Conservation (phyloP, 2,329 filamentous ascomycete genomes). For the Colletotrichum liriopes region DNA sequence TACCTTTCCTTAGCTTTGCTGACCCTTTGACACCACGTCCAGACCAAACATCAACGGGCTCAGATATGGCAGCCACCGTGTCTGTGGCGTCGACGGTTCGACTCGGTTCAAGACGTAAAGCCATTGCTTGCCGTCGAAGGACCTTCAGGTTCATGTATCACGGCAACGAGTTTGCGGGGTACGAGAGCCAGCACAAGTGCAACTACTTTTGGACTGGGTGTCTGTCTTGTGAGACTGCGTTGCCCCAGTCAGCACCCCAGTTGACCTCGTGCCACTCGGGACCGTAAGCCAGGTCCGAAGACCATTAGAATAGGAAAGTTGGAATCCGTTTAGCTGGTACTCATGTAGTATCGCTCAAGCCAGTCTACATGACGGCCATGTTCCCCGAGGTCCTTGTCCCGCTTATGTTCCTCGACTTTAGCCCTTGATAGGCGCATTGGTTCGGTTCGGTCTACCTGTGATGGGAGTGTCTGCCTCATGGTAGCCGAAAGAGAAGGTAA, state of each 20-base stretch:
- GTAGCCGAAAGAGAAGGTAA: neutral
- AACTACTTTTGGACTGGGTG: neutral
- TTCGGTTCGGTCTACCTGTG: neutral
- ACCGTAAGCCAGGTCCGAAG: neutral
- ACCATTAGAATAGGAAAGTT: neutral
- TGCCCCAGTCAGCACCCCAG: neutral
- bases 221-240: neutral
- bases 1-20: neutral
- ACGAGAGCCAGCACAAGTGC: constrained; percentile 7
- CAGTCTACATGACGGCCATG: neutral
- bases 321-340: constrained; percentile 9
- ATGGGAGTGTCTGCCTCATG: neutral
- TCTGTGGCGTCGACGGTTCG: neutral
- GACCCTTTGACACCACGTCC: neutral
- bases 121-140: neutral
- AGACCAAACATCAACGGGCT: neutral
- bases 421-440: neutral
- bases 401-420: neutral
- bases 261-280: neutral
- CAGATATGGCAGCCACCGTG: neutral
- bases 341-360: constrained; percentile 12
- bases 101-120: neutral
- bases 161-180: constrained; percentile 19
- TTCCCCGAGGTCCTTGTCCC: neutral
- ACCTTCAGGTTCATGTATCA: constrained; percentile 10